Evolutionary conservation across 106 monocot genomes (phyloP), one percentile per base, ranked within the genome.

Genomic region (Dendrobium officinale): DNA sequence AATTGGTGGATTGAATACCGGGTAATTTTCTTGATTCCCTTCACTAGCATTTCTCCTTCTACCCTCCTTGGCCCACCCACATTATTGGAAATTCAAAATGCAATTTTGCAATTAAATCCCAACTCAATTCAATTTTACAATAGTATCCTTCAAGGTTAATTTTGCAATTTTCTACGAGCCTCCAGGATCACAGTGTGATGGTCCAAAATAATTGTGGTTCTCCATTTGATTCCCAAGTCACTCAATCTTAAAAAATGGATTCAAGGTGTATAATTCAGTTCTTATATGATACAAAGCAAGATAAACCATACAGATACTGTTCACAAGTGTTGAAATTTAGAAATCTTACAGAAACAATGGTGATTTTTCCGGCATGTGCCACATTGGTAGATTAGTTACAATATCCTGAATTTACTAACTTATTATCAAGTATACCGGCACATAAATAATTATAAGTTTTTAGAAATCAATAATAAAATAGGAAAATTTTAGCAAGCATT

Each of bases 301-400:
- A 37, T 16, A 70, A 70, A 70, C 37, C 3, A 15, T 70, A 11
- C 37, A 70, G 11, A 37, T 70, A 37, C 70, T 70, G 16, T n/a
- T 59, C 56, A 56, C 24, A 77, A 68, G 47, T 55, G 29, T 9
- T 72, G 17, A 79, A 86, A 67, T 41, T 77, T n/a, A 51, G 43
- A 75, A 80, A 86, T 81, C 96, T 94, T 91, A 97, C 96, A 97
- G 84, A 42, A 97, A 81, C 42, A 90, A 78, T 77, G 96, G 92
- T 59, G 96, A 92, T 31, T 85, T 54, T 42, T 40, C 75, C 51
- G 79, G 84, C 19, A 67, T 37, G 76, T 89, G 87, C 90, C 88
- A 94, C 81, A 83, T 77, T 0, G 94, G 96, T 79, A 92, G 90
- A 89, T 80, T 79, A 37, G 96, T 97, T 77, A 97, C 94, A 81